Conservation (phyloP, 306 rosid species). For the Vigna angularis region DNA sequence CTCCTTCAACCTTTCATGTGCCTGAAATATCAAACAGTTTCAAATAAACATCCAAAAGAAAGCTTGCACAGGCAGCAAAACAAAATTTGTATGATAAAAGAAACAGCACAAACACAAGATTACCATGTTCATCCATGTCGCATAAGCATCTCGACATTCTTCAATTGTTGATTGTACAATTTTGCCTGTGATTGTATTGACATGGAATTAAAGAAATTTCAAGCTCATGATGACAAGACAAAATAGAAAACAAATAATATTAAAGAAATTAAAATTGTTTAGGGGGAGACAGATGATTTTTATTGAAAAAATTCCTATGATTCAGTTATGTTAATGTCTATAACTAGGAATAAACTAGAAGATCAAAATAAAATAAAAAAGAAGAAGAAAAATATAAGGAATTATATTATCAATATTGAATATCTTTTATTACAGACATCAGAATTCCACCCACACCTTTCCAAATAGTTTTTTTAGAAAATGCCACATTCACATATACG, state of each 20-base stretch:
- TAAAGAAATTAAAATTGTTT: background rate
- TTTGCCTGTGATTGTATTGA: slow-evolving; percentile 70
- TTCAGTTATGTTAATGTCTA: background rate
- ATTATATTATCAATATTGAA: background rate
- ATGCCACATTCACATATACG: slow-evolving; percentile 81
- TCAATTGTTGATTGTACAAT: slow-evolving; percentile 92
- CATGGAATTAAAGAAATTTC: slow-evolving; percentile 41
- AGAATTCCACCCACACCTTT: slow-evolving; percentile 62
- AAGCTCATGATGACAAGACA: slow-evolving; percentile 25
- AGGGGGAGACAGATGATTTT: background rate
- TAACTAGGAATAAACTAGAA: background rate
- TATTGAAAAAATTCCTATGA: background rate
- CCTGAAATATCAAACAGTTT: slow-evolving; percentile 61
- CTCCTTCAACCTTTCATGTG: slow-evolving; percentile 72
- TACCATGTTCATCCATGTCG: slow-evolving; percentile 78
- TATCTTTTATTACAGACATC: background rate
- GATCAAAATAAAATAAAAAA: background rate
- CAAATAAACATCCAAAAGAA: slow-evolving; percentile 24
- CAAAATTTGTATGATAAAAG: slow-evolving; percentile 5
- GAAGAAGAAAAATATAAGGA: background rate
- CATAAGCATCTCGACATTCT: slow-evolving; percentile 91
- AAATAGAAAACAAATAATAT: background rate
- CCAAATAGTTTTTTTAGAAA: slow-evolving; percentile 81
- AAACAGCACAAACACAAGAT: background rate
- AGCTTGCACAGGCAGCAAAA: slow-evolving; percentile 24